These are phyloP conservation scores for Papilionanthe hybrid DNA, from an alignment of 116 monocot species.

Conservation along the genomic window DNA sequence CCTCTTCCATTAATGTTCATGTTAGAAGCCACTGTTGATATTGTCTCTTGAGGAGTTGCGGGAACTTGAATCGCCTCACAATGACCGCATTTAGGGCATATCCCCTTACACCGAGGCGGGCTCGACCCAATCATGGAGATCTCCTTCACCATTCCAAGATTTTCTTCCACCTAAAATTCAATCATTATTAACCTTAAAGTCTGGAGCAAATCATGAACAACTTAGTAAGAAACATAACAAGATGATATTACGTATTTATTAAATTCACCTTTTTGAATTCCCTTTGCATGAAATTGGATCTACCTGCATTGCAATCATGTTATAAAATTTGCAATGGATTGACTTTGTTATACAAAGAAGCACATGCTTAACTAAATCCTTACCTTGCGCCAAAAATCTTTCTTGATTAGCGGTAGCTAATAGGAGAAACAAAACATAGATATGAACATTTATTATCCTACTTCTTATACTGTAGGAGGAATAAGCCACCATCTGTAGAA, in stretches of 20 bases:
- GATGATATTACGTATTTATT: neutral
- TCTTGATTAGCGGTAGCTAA: neutral
- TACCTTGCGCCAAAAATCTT: neutral
- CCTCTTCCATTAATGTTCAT: constrained; percentile 6
- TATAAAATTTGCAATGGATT: neutral
- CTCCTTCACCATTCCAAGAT: constrained; percentile 6
- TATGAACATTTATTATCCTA: neutral
- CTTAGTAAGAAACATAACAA: neutral
- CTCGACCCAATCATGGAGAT: constrained; percentile 46
- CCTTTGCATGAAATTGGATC: neutral
- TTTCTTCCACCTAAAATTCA: constrained; percentile 8
- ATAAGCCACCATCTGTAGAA: neutral
- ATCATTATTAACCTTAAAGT: neutral
- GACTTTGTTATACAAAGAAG: neutral
- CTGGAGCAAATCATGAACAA: neutral
- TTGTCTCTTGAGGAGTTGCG: constrained; percentile 21
- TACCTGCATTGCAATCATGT: neutral
- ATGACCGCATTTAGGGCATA: constrained; percentile 41
- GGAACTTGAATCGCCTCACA: constrained; percentile 65
- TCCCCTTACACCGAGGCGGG: constrained; percentile 53
- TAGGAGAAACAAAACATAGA: constrained; percentile 16
- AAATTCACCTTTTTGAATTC: neutral
- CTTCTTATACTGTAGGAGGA: neutral
- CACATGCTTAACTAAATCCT: neutral
- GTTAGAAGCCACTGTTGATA: neutral